Evolutionary conservation across 768 basidiomycete species (phyloP).

Genomic region (Mycena leptocephala): DNA sequence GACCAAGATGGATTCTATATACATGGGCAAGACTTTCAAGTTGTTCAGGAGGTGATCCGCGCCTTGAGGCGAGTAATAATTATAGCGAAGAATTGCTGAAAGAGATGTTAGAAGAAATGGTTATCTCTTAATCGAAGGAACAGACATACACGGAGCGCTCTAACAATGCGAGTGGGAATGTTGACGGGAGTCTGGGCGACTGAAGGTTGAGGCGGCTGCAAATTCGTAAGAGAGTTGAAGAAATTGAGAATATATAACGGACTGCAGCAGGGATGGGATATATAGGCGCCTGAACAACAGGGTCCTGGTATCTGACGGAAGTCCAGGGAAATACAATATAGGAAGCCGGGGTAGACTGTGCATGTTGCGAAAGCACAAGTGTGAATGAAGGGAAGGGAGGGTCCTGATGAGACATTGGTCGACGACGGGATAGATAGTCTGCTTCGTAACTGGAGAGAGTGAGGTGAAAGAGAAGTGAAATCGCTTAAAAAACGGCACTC

Average conservation of each 20-base stretch:
- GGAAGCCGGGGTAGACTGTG: not conserved
- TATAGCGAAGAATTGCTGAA: not conserved
- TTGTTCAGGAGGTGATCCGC: not conserved
- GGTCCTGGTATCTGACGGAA: not conserved
- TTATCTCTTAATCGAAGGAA: not conserved
- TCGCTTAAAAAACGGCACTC: not conserved
- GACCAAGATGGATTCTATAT: not conserved
- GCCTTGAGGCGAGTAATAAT: not conserved
- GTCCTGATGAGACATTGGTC: not conserved
- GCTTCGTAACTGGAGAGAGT: not conserved
- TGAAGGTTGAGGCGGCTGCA: not conserved
- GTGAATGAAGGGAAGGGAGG: constrained; percentile 8
- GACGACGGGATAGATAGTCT: not conserved
- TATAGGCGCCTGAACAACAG: not conserved
- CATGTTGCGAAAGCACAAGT: not conserved
- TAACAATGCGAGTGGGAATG: not conserved
- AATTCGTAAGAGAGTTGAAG: not conserved
- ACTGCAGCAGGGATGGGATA: not conserved
- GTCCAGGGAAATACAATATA: constrained; percentile 18
- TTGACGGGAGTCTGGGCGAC: not conserved
- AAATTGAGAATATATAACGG: not conserved
- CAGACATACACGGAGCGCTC: not conserved
- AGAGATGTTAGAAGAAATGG: not conserved
- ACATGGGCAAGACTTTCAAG: not conserved
- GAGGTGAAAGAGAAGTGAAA: constrained; percentile 2